Evolutionary conservation across 306 rosid species (phyloP).

Genomic region (Rosa persica): DNA sequence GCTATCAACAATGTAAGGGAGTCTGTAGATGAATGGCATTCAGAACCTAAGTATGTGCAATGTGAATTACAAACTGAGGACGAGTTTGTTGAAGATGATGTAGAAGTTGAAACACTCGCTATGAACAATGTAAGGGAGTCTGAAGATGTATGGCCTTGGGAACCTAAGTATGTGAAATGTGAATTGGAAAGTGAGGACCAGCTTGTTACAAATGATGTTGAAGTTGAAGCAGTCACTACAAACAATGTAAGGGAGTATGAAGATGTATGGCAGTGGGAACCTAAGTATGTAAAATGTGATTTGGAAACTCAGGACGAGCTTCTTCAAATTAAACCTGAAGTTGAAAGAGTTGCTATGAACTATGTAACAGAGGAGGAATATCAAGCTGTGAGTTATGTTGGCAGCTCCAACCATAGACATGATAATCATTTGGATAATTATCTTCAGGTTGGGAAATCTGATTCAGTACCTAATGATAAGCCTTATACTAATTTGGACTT

Average conservation of each 20-base stretch:
- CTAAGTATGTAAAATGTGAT: conserved; percentile 7
- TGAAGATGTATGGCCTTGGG: not conserved
- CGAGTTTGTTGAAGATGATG: not conserved
- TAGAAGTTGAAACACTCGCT: not conserved
- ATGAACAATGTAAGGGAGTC: not conserved
- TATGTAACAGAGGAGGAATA: not conserved
- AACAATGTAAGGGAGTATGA: not conserved
- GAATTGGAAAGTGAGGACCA: not conserved
- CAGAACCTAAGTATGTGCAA: not conserved
- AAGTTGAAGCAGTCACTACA: not conserved
- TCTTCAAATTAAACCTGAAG: not conserved
- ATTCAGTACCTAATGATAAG: not conserved
- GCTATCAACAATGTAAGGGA: not conserved
- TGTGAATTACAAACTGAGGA: not conserved
- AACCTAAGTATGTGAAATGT: not conserved
- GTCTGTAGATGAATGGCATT: not conserved
- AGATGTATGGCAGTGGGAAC: not conserved
- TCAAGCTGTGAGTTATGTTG: not conserved
- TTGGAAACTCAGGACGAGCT: not conserved
- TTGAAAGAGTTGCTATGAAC: not conserved
- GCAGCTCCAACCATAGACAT: not conserved
- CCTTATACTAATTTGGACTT: conserved; percentile 3
- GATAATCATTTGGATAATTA: not conserved
- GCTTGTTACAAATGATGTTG: not conserved
- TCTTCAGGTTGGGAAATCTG: not conserved